A percentile compares a stretch with the other conserved stretches of the same genome.
These are phyloP conservation scores for Suhomyces taliae DNA, from an alignment of 1,139 yeast species.

Conservation along the genomic window DNA sequence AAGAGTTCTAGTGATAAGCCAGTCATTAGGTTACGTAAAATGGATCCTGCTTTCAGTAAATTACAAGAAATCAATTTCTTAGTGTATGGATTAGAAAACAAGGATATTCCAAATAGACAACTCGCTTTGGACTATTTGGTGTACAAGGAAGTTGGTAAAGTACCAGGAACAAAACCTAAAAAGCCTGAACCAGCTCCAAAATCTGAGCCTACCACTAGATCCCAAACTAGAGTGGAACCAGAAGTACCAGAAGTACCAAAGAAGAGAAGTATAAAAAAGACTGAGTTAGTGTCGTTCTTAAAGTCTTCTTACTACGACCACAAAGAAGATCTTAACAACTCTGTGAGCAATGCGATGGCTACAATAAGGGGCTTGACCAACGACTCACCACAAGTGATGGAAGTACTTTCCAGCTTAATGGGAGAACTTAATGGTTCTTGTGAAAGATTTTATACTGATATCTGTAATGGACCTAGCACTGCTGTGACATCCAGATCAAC, in stretches of 20 bases:
- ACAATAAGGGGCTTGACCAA: slow-evolving; percentile 1
- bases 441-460: slow-evolving; percentile 9
- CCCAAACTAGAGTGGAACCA: neutral
- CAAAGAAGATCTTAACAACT: slow-evolving; percentile 10
- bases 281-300: slow-evolving; percentile 4
- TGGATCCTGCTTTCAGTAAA: slow-evolving; percentile 21
- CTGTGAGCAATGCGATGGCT: slow-evolving; percentile 7
- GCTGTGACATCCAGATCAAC: neutral
- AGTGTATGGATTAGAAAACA: slow-evolving; percentile 16
- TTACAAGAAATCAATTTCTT: slow-evolving; percentile 19
- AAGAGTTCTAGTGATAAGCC: slow-evolving; percentile 17
- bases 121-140: slow-evolving; percentile 18
- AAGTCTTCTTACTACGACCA: slow-evolving; percentile 10
- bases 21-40: slow-evolving; percentile 18
- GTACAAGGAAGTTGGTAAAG: slow-evolving; percentile 14
- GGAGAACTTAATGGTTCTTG: slow-evolving; percentile 10
- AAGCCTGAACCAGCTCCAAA: neutral
- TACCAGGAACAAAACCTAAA: slow-evolving; percentile 3
- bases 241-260: neutral
- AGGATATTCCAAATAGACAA: slow-evolving; percentile 19
- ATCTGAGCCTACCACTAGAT: neutral
- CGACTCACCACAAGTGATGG: slow-evolving; percentile 8
- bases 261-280: slow-evolving; percentile 3
- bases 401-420: slow-evolving; percentile 8
- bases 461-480: slow-evolving; percentile 6